A percentile compares a stretch with the other conserved stretches of the same genome.
Evolutionary conservation across 306 rosid genomes (phyloP).

Genomic region (Vigna hirtella): DNA sequence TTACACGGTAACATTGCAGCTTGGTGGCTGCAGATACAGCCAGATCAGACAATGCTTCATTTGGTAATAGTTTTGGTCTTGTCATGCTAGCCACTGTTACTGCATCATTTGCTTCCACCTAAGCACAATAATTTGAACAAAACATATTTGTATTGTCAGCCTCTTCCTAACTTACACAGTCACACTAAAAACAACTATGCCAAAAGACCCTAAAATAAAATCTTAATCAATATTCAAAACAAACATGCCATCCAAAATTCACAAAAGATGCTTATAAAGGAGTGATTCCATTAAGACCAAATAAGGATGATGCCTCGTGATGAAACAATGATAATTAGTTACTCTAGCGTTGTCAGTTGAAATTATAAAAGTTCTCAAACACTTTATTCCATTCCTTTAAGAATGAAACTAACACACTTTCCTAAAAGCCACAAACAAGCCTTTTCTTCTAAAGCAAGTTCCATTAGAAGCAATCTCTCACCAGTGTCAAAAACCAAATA

Average conservation of each 20-base stretch:
- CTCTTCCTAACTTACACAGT: conserved; percentile 15
- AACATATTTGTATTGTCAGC: conserved; percentile 18
- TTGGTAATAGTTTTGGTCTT: conserved; percentile 78
- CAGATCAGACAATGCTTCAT: conserved; percentile 84
- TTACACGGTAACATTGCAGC: conserved; percentile 87
- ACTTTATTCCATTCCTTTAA: conserved; percentile 15
- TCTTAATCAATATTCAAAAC: not conserved
- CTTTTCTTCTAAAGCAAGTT: conserved; percentile 16
- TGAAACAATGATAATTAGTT: conserved; percentile 21
- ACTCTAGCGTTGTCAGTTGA: conserved; percentile 24
- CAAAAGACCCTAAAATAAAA: not conserved
- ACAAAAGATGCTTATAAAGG: not conserved
- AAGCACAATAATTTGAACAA: conserved; percentile 35
- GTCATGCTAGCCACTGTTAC: conserved; percentile 91
- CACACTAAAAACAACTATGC: conserved; percentile 23
- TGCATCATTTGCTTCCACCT: conserved; percentile 96
- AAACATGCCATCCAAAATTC: conserved; percentile 9
- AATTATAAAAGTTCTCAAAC: conserved; percentile 23
- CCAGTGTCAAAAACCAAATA: conserved; percentile 29
- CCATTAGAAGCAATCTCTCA: conserved; percentile 16
- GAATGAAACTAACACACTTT: conserved; percentile 1
- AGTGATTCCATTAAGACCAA: not conserved
- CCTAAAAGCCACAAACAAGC: not conserved
- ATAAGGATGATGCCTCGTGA: not conserved
- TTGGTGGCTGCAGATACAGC: conserved; percentile 91